Percentiles rank a stretch among this genome's conserved stretches.
Conservation (phyloP, 306 rosid species). For the Prosopis cineraria region DNA sequence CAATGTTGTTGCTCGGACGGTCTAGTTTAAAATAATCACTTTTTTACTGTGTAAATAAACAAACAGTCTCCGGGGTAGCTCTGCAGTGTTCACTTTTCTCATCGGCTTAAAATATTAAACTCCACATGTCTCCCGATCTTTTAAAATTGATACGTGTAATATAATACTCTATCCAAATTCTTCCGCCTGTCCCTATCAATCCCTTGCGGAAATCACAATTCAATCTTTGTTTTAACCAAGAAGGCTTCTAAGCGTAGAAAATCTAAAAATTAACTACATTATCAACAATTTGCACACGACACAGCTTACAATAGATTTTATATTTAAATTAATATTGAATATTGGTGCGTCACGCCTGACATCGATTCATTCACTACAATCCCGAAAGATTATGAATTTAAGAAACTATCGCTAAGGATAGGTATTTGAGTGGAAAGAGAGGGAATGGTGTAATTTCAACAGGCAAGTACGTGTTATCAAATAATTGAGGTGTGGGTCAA, state of each 20-base stretch:
- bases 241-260: background rate
- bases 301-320: background rate
- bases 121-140: too few species aligned
- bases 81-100: too few species aligned
- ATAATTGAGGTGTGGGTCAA: background rate
- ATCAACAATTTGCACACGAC: background rate
- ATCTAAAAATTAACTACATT: background rate
- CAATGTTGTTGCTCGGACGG: too few species aligned
- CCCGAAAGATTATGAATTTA: background rate
- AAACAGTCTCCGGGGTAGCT: too few species aligned
- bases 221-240: background rate
- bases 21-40: too few species aligned
- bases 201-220: background rate
- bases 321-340: background rate
- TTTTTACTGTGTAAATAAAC: too few species aligned
- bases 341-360: background rate
- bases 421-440: too few species aligned
- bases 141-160: too few species aligned
- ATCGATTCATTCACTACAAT: background rate
- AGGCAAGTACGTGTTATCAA: too few species aligned
- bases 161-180: background rate
- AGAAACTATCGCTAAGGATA: background rate
- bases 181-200: background rate
- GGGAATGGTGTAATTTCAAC: too few species aligned
- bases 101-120: too few species aligned